These are phyloP conservation scores for Wickerhamiella occidentalis DNA, from an alignment of 805 yeast species.

Conservation along the genomic window DNA sequence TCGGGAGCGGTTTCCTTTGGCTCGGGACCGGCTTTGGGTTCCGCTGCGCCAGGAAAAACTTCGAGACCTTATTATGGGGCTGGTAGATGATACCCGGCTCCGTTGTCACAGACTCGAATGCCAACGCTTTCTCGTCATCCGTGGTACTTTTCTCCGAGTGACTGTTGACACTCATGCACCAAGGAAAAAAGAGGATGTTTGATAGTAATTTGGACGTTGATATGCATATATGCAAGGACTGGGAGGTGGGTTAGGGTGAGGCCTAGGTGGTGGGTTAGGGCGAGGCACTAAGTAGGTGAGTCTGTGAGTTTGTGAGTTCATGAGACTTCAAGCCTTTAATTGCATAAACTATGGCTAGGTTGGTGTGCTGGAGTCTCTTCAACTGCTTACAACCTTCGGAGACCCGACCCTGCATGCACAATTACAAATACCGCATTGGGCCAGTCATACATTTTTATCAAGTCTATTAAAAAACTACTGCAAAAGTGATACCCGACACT, in stretches of 20 bases:
- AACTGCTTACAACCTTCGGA: too few relatives aligned
- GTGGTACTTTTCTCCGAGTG: neutral
- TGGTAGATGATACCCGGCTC: neutral
- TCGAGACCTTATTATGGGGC: constrained; percentile 16
- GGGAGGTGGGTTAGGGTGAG: neutral
- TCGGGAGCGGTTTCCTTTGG: constrained; percentile 16
- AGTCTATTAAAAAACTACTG: too few relatives aligned
- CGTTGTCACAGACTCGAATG: neutral
- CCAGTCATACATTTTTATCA: too few relatives aligned
- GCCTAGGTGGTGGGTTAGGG: too few relatives aligned
- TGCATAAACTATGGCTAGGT: too few relatives aligned
- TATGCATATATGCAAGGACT: neutral
- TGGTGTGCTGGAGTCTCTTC: too few relatives aligned
- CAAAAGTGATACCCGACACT: too few relatives aligned
- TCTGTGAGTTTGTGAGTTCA: too few relatives aligned
- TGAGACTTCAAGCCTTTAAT: too few relatives aligned
- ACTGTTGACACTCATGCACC: neutral
- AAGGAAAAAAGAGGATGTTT: neutral
- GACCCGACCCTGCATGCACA: too few relatives aligned
- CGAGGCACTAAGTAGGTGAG: too few relatives aligned
- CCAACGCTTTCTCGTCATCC: neutral
- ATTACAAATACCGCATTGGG: too few relatives aligned
- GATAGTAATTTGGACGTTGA: neutral
- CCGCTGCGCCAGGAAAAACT: constrained; percentile 14
- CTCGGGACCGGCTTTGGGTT: constrained; percentile 20